These are phyloP conservation scores for Jackrogersella minutella DNA, from an alignment of 495 filamentous ascomycete genomes.

Conservation along the genomic window DNA sequence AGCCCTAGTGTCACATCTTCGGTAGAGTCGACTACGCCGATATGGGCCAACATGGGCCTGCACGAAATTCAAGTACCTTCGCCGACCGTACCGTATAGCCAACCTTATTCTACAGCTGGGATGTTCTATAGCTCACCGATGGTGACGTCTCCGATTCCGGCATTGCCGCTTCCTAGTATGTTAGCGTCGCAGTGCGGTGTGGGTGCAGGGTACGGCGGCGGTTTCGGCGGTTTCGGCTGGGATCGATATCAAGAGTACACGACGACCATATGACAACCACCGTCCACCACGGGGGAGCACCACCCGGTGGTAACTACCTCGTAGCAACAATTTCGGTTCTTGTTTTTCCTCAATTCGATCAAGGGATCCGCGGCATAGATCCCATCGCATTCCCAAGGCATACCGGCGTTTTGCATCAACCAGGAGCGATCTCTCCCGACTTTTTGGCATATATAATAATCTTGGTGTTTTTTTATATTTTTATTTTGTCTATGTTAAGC, in stretches of 20 bases:
- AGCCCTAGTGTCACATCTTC: slow-evolving; percentile 78
- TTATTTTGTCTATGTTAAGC: slow-evolving; percentile 44
- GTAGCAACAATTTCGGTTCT: slow-evolving; percentile 36
- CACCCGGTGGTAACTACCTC: slow-evolving; percentile 53
- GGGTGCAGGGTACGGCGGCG: slow-evolving; percentile 59
- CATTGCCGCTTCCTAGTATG: slow-evolving; percentile 89
- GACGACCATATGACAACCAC: slow-evolving; percentile 70
- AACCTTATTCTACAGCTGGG: slow-evolving; percentile 75
- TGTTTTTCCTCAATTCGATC: slow-evolving; percentile 27
- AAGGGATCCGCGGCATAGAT: slow-evolving; percentile 42
- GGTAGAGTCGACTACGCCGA: slow-evolving; percentile 71
- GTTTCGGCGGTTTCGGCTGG: slow-evolving; percentile 83
- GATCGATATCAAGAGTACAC: slow-evolving; percentile 70
- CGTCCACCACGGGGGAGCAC: slow-evolving; percentile 47
- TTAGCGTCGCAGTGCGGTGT: slow-evolving; percentile 84
- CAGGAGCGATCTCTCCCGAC: slow-evolving; percentile 49
- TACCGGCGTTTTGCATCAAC: slow-evolving; percentile 53
- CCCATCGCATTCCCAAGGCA: slow-evolving; percentile 42
- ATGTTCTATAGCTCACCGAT: slow-evolving; percentile 68
- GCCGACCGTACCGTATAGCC: slow-evolving; percentile 80
- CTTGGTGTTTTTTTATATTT: slow-evolving; percentile 32
- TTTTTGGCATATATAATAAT: slow-evolving; percentile 41
- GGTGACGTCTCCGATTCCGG: slow-evolving; percentile 73
- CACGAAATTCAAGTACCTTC: slow-evolving; percentile 72
- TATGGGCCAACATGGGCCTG: slow-evolving; percentile 84